Evolutionary conservation across 2,329 filamentous ascomycete genomes (phyloP).

Genomic region (Fusarium sp.): DNA sequence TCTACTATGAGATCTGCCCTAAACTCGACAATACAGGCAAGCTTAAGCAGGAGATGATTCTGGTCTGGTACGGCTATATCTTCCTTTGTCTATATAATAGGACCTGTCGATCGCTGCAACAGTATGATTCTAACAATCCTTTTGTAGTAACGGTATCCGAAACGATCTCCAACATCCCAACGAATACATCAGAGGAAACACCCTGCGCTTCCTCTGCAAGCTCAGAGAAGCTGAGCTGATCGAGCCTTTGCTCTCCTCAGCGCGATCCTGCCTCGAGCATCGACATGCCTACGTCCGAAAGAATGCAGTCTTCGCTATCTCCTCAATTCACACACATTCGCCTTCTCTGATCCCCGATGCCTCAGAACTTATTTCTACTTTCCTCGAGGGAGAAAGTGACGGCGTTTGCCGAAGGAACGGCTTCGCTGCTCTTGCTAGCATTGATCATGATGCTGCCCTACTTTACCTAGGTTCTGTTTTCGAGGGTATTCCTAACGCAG

Average conservation of each 20-base stretch:
- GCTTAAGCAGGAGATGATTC: slow-evolving; percentile 99
- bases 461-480: slow-evolving; percentile 90
- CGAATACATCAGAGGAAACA: slow-evolving; percentile 98
- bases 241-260: slow-evolving; percentile 93
- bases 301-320: slow-evolving; percentile 95
- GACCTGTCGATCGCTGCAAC: background rate
- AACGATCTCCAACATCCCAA: slow-evolving; percentile 98
- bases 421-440: slow-evolving; percentile 89
- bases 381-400: slow-evolving; percentile 91
- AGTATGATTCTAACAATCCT: slow-evolving; percentile 23
- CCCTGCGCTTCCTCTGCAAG: slow-evolving; percentile 97
- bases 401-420: slow-evolving; percentile 98
- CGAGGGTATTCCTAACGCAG: slow-evolving; percentile 92
- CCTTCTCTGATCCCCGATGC: slow-evolving; percentile 95
- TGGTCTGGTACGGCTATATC: slow-evolving; percentile 81
- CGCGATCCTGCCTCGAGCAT: slow-evolving; percentile 92
- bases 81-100: slow-evolving; percentile 4
- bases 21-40: slow-evolving; percentile 94
- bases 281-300: slow-evolving; percentile 98
- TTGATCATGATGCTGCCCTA: slow-evolving; percentile 93
- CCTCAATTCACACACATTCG: slow-evolving; percentile 92
- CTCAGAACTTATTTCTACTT: slow-evolving; percentile 88
- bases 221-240: slow-evolving; percentile 95
- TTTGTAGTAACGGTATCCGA: slow-evolving; percentile 89
- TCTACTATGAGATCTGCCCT: slow-evolving; percentile 99